These are phyloP conservation scores for Endocalyx cinctus DNA, from an alignment of 2,329 filamentous ascomycete species.

Conservation along the genomic window DNA sequence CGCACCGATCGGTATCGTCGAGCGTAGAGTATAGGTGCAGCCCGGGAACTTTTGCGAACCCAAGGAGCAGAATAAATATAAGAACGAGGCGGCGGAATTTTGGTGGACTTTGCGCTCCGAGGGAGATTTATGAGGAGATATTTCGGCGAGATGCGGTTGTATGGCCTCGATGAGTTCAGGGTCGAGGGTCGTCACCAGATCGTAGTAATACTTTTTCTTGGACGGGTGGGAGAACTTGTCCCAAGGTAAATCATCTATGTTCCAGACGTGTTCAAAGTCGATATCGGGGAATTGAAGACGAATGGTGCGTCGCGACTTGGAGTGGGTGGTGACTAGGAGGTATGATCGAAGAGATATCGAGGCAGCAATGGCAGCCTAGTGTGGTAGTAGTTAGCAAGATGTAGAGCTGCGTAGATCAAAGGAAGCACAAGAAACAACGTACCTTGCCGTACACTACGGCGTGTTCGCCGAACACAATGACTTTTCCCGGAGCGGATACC, in stretches of 20 bases:
- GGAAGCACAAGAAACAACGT: slow-evolving; percentile 24
- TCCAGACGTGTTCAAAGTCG: slow-evolving; percentile 84
- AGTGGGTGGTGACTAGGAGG: slow-evolving; percentile 88
- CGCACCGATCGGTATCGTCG: slow-evolving; percentile 87
- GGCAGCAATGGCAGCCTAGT: slow-evolving; percentile 85
- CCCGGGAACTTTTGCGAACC: slow-evolving; percentile 74
- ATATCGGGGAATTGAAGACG: slow-evolving; percentile 90
- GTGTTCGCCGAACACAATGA: slow-evolving; percentile 97
- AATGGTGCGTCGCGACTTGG: slow-evolving; percentile 85
- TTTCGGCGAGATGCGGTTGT: slow-evolving; percentile 67
- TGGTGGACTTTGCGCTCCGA: slow-evolving; percentile 79
- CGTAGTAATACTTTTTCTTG: slow-evolving; percentile 95
- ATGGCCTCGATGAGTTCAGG: slow-evolving; percentile 75
- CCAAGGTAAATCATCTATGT: slow-evolving; percentile 91
- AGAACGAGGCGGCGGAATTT: slow-evolving; percentile 75
- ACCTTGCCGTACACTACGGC: slow-evolving; percentile 97
- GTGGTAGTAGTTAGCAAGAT: slow-evolving; percentile 2
- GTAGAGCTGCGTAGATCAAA: neutral
- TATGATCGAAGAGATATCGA: slow-evolving; percentile 94
- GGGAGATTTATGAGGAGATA: slow-evolving; percentile 64
- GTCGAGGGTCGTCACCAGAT: slow-evolving; percentile 79
- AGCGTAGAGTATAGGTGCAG: slow-evolving; percentile 85
- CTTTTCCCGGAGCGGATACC: slow-evolving; percentile 96
- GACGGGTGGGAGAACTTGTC: slow-evolving; percentile 68
- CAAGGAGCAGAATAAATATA: slow-evolving; percentile 89